Evolutionary conservation across 2,329 filamentous ascomycete genomes (phyloP).

Genomic region (Escovopsis sp.): DNA sequence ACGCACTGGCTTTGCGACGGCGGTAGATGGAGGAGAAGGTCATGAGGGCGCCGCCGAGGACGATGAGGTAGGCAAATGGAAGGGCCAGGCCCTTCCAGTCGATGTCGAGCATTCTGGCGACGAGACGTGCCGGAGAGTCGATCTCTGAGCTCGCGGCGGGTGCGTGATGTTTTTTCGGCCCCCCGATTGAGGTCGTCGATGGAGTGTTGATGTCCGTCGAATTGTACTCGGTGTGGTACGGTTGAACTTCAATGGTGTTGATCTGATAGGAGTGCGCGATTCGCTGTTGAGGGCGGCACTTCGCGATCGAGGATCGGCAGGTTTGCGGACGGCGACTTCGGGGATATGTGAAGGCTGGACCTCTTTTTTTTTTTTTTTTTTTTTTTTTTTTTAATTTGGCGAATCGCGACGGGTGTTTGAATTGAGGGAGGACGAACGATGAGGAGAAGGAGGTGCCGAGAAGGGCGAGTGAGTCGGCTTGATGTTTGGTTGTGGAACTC

Average conservation of each 20-base stretch:
- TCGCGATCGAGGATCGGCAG: not conserved
- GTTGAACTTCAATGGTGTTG: no score
- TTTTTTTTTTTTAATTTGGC: no score
- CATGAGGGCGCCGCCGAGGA: constrained; percentile 75
- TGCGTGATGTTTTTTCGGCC: not conserved
- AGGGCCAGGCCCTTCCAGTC: constrained; percentile 78
- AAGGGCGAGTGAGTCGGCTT: no score
- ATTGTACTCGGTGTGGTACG: not conserved
- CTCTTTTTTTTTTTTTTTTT: no score
- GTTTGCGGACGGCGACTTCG: not conserved
- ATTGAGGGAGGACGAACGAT: no score
- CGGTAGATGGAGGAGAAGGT: constrained; percentile 90
- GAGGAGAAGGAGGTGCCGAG: no score
- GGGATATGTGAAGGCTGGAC: not conserved
- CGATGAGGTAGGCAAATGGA: constrained; percentile 76
- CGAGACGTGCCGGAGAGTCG: not conserved
- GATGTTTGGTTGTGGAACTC: no score
- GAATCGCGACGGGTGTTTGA: no score
- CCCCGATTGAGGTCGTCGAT: not conserved
- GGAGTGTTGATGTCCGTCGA: no score
- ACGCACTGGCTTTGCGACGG: constrained; percentile 70
- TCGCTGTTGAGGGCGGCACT: not conserved
- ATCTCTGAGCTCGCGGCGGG: not conserved
- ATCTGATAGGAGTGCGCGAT: not conserved
- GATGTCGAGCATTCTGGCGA: constrained; percentile 34